Evolutionary conservation across 192 early-diverging fungal species (phyloP).

Genomic region (Entomortierella beljakovae): DNA sequence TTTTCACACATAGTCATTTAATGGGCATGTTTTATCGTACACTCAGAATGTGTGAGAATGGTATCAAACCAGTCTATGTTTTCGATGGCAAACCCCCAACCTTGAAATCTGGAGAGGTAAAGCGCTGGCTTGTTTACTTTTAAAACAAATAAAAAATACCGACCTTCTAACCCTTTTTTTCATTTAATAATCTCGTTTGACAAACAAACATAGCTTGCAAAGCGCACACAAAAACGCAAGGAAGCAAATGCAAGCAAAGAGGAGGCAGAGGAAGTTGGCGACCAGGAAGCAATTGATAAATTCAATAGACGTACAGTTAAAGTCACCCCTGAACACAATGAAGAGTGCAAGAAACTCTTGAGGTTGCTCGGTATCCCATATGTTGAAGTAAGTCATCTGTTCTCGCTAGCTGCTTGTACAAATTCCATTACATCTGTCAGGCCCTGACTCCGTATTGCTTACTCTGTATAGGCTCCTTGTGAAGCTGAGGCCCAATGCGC

Average conservation of each 20-base stretch:
- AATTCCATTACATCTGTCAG: too few relatives aligned
- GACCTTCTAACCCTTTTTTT: constrained; percentile 7
- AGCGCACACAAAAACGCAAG: constrained; percentile 77
- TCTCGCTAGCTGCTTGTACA: too few relatives aligned
- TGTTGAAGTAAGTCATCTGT: constrained; percentile 67
- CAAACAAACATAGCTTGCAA: constrained; percentile 67
- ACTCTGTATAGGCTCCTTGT: constrained; percentile 79
- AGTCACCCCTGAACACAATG: constrained; percentile 94
- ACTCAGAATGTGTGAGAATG: constrained; percentile 95
- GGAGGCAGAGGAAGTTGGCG: constrained; percentile 79
- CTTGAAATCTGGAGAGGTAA: constrained; percentile 91
- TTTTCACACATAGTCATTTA: constrained; percentile 75
- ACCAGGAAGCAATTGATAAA: constrained; percentile 84
- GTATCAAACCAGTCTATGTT: constrained; percentile 96
- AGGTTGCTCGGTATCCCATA: constrained; percentile 95
- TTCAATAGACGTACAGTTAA: constrained; percentile 89
- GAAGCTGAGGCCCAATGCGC: constrained; percentile 99
- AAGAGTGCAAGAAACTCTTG: constrained; percentile 89
- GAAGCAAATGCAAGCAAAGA: constrained; percentile 77
- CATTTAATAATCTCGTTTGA: too few relatives aligned
- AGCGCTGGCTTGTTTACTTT: not conserved
- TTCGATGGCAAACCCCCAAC: constrained; percentile 98
- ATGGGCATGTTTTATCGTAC: constrained; percentile 98
- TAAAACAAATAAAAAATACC: too few relatives aligned
- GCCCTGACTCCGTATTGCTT: too few relatives aligned